These are phyloP conservation scores for Linum lewisii DNA, from an alignment of 345 rosid genomes.

Conservation along the genomic window DNA sequence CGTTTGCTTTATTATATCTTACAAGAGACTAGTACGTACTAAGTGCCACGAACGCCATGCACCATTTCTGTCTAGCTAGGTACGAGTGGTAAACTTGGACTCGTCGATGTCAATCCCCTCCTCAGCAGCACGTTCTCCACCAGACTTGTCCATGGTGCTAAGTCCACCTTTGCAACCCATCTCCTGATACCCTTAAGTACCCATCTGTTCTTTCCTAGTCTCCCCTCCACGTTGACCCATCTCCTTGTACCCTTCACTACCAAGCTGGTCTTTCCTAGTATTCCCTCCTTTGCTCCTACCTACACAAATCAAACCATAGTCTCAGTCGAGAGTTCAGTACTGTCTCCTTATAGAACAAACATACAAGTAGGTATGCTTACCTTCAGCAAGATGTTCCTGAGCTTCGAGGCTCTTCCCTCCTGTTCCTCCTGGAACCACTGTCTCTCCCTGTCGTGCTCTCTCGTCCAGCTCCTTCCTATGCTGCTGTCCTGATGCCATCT, in stretches of 20 bases:
- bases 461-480: neutral
- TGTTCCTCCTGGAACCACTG: constrained; percentile 5
- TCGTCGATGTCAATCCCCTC: constrained; percentile 30
- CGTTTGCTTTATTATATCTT: too few relatives aligned
- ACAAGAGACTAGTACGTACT: too few relatives aligned
- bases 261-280: constrained; percentile 1
- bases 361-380: neutral
- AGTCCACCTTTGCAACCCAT: constrained; percentile 50
- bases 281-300: neutral
- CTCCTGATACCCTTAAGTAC: constrained; percentile 51
- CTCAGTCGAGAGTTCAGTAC: too few relatives aligned
- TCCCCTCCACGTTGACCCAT: constrained; percentile 49
- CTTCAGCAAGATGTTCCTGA: constrained; percentile 12
- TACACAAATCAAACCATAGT: neutral
- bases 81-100: constrained; percentile 31
- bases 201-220: constrained; percentile 46
- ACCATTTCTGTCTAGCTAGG: too few relatives aligned
- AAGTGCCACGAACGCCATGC: too few relatives aligned
- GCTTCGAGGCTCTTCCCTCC: constrained; percentile 12
- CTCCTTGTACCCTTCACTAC: constrained; percentile 22
- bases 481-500: constrained; percentile 7
- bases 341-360: too few relatives aligned
- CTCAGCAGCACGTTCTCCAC: constrained; percentile 23
- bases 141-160: constrained; percentile 28
- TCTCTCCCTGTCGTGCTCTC: constrained; percentile 6